Conservation (phyloP, 768 basidiomycete genomes). For the Mycena epipterygia region DNA sequence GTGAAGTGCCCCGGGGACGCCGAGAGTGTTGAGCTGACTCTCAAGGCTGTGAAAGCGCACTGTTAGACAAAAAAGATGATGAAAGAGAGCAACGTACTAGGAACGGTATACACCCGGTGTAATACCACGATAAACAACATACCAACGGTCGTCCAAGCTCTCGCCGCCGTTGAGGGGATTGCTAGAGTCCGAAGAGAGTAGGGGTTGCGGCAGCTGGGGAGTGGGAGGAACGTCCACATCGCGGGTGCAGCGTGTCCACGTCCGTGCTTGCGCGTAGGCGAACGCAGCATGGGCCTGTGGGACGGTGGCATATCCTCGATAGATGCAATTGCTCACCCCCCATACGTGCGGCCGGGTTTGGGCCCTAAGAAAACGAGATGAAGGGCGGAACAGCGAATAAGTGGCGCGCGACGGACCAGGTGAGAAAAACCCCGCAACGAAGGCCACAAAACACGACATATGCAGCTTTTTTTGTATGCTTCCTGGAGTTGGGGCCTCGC, state of each 20-base stretch:
- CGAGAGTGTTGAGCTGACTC: slow-evolving; percentile 12
- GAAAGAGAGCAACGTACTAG: neutral
- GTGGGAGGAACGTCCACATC: neutral
- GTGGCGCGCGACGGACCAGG: neutral
- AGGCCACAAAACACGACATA: slow-evolving; percentile 3
- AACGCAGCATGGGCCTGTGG: neutral
- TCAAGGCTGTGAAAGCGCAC: neutral
- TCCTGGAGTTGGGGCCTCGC: neutral
- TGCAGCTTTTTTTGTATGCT: neutral
- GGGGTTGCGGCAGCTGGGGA: neutral
- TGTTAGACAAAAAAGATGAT: too few relatives aligned
- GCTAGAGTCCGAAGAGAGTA: neutral
- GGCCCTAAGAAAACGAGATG: neutral
- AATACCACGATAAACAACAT: neutral
- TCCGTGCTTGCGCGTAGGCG: neutral
- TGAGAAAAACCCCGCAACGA: neutral
- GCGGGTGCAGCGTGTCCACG: neutral
- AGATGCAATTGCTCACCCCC: neutral
- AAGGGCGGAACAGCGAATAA: neutral
- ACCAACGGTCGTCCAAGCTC: neutral
- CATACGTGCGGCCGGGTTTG: neutral
- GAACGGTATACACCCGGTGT: neutral
- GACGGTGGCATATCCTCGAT: neutral
- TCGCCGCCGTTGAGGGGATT: neutral
- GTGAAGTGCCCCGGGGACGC: neutral